Base-by-base conservation (phyloP, 768 basidiomycete species). In the Coprinopsis strossmayeri region DNA sequence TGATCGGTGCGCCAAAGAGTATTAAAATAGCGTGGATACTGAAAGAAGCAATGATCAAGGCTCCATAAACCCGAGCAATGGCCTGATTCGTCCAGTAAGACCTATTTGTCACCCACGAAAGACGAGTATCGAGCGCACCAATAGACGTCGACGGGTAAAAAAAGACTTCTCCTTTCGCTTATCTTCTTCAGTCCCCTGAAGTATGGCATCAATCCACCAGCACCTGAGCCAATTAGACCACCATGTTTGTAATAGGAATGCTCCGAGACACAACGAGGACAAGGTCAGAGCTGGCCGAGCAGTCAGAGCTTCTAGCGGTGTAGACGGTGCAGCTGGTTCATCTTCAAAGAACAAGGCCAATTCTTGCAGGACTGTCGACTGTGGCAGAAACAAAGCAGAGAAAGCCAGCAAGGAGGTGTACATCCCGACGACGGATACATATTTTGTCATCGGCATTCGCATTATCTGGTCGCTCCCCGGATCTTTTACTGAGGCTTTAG, bases 1-100 rank as follows among this genome's bases (percentile, higher is more conserved):
- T 53, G 13, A 86, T 54, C 3, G 89, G 86, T 9, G 91, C 89
- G 0, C 92, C 91, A 53, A 95, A 83, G 13, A 88, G 59, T 13
- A 91, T 64, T 0, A 83, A 55, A 1, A 80, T 44, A 38, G 61
- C 55, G 52, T 83, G 72, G n/a, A 79, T 62, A 10, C 67, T 55
- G 10, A 77, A 30, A 2, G 85, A 72, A 1, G 68, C 64, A 9
- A 66, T 64, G 2, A 79, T 41, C 0, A 89, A 87, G 34, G 79
- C 69, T 15, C 71, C 41, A 56, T 67, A 75, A 4, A 85, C 82
- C 25, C 71, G 66, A 25, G 59, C 63, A 27, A 81, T 60, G 39
- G 65, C 74, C 87, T 88, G 49, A 42, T 50, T 34, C 49, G 47
- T 38, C 32, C 17, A 53, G 54, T 43, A 40, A 40, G 41, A 38